Conservation (phyloP, 2,329 filamentous ascomycete genomes). For the Cordyceps cateniannulata region DNA sequence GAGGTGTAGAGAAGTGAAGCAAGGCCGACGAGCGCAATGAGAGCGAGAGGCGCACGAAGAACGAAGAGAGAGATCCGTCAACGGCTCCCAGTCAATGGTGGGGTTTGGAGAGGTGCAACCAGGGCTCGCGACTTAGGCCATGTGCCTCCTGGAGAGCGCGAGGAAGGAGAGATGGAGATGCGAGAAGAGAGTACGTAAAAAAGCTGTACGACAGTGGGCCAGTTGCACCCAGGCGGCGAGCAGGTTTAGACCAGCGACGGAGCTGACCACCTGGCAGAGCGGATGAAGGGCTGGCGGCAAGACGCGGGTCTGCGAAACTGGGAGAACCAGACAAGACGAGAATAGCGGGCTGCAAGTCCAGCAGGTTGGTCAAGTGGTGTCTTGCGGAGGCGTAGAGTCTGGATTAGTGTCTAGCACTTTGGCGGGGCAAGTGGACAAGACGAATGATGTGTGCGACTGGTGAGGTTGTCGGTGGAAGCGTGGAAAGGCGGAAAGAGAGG, state of each 20-base stretch:
- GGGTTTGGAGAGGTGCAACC: conserved; percentile 9
- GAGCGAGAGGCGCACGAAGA: neutral
- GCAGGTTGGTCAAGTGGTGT: neutral
- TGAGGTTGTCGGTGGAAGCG: neutral
- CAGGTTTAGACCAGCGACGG: neutral
- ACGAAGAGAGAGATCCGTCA: neutral
- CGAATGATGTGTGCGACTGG: neutral
- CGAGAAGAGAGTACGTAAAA: conserved; percentile 12
- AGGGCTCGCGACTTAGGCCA: conserved; percentile 12
- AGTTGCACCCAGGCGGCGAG: neutral
- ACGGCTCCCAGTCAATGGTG: conserved; percentile 1
- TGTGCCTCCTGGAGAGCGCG: conserved; percentile 8
- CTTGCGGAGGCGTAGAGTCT: conserved; percentile 5
- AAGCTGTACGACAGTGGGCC: conserved; percentile 12
- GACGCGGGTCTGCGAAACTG: conserved; percentile 10
- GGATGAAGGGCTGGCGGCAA: conserved; percentile 7
- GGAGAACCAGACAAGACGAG: neutral
- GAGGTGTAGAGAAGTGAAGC: neutral
- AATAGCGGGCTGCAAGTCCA: conserved; percentile 9
- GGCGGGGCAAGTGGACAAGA: conserved; percentile 11
- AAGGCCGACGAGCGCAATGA: neutral
- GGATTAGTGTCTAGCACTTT: conserved; percentile 4
- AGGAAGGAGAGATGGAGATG: neutral
- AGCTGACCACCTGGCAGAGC: neutral
- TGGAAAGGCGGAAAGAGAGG: neutral